Evolutionary conservation across 1,139 yeast species (phyloP), one percentile per base, ranked within the genome.

Genomic region (Debaryomyces sp.): DNA sequence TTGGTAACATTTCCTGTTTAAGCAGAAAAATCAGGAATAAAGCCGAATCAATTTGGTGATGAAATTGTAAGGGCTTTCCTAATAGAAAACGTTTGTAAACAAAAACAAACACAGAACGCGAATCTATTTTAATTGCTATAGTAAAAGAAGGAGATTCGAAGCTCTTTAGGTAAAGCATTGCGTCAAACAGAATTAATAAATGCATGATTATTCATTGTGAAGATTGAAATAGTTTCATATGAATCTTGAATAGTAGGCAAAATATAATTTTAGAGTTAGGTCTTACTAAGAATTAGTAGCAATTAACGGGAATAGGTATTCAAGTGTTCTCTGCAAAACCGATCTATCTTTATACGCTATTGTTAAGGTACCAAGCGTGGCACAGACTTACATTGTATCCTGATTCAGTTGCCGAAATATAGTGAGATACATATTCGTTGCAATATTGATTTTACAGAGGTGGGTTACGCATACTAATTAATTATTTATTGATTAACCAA

Each of bases 71-170:
- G n/a, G n/a, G 13, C 21, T 43, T 43, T 26, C 45, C 45, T 18
- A 35, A 37, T 38, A 18, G n/a, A 44, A 24, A 15, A 18, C 30
- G n/a, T 44, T 44, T 44, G 43, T 44, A 44, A 44, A 44, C 32
- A 44, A 23, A 38, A 36, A 38, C 27, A 29, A 36, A 39, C 38
- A 38, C 23, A 17, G 38, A 44, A 37, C 41, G 41, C 46, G 46
- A 41, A 35, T 21, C 15, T 13, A 13, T n/a, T 29, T 21, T 18
- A 21, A 41, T 30, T 41, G 43, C 36, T 30, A 21, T 30, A n/a
- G 43, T 18, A 21, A 41, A 17, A 41, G 34, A 21, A 30, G 43
- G 36, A 30, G 22, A 30, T 15, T 26, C 33, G 26, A 27, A 30
- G 43, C 43, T 23, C 27, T 15, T 41, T 30, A 17, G 13, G 43